Evolutionary conservation across 2,329 filamentous ascomycete genomes (phyloP).

Genomic region (Sporothrix pallida): DNA sequence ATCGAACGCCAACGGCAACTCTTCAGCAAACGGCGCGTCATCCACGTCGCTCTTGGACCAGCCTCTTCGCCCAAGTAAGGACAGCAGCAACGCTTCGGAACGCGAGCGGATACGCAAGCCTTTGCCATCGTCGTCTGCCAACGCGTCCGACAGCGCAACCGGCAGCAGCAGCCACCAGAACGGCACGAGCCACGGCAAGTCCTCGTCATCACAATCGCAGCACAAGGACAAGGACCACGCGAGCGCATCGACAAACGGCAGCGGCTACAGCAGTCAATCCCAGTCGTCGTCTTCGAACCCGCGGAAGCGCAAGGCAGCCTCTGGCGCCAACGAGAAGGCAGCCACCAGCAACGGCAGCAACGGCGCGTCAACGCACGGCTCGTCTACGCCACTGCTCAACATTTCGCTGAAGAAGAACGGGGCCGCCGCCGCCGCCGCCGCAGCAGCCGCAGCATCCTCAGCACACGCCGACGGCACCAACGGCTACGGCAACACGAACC

Average conservation of each 20-base stretch:
- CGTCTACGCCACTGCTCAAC: slow-evolving; percentile 34
- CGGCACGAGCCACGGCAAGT: slow-evolving; percentile 29
- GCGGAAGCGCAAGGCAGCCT: slow-evolving; percentile 85
- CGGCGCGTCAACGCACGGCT: background rate
- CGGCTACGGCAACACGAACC: slow-evolving; percentile 72
- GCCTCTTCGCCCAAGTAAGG: slow-evolving; percentile 33
- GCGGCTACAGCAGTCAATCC: slow-evolving; percentile 49
- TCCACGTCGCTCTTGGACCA: slow-evolving; percentile 33
- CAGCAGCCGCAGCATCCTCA: slow-evolving; percentile 50
- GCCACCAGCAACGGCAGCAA: slow-evolving; percentile 34
- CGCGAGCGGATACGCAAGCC: slow-evolving; percentile 37
- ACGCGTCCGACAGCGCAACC: slow-evolving; percentile 36
- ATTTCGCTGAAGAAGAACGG: slow-evolving; percentile 35
- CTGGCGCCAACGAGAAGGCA: slow-evolving; percentile 39
- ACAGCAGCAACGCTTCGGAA: slow-evolving; percentile 22
- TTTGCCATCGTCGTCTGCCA: slow-evolving; percentile 38
- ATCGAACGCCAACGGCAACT: background rate
- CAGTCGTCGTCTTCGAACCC: slow-evolving; percentile 53
- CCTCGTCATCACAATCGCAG: slow-evolving; percentile 34
- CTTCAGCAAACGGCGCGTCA: slow-evolving; percentile 33
- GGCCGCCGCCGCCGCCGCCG: slow-evolving; percentile 41
- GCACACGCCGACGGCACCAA: slow-evolving; percentile 37
- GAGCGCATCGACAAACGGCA: slow-evolving; percentile 36
- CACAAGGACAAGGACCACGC: slow-evolving; percentile 41
- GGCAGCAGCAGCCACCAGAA: slow-evolving; percentile 37